Evolutionary conservation across 192 early-diverging fungal genomes (phyloP), one percentile per base, ranked within the genome.

Genomic region (Entomortierella lignicola): DNA sequence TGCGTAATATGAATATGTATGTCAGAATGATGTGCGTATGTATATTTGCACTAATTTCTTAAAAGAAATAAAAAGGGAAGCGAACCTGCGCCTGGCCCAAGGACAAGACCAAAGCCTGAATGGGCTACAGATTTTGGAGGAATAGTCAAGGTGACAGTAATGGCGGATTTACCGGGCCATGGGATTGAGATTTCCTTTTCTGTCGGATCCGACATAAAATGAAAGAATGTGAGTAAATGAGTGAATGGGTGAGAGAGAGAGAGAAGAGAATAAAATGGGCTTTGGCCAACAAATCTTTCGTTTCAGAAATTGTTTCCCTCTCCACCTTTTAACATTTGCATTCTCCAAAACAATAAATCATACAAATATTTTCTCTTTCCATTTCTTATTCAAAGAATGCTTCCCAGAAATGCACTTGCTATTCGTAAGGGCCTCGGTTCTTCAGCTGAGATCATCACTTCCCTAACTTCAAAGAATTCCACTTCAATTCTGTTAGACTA

Each of bases 1-100:
- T n/a, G n/a, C n/a, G n/a, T n/a, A n/a, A n/a, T n/a, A n/a, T n/a
- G n/a, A n/a, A n/a, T n/a, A n/a, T n/a, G n/a, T n/a, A n/a, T n/a
- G n/a, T n/a, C n/a, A n/a, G n/a, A n/a, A n/a, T n/a, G n/a, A n/a
- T n/a, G 56, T 8, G 61, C 29, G 21, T 17, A 37, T 15, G 8
- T 51, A 34, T 63, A 30, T 31, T 29, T 34, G 21, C 8, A n/a
- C 23, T 39, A 12, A 27, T 37, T 37, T 37, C 10, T 4, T 27
- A 48, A 4, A 25, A 48, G 39, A 11, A 41, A 21, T 29, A 12
- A n/a, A 18, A 15, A 42, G 32, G 2, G 50, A 5, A 13, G 17
- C 25, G 12, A 26, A 77, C 72, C 72, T 68, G 72, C 72, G 21
- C 72, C 72, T 15, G 72, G 72, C 27, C 72, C 72, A 15, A 77